These are phyloP conservation scores for Exutisphaerella laricina DNA, from an alignment of 2,329 filamentous ascomycete species.

Conservation along the genomic window DNA sequence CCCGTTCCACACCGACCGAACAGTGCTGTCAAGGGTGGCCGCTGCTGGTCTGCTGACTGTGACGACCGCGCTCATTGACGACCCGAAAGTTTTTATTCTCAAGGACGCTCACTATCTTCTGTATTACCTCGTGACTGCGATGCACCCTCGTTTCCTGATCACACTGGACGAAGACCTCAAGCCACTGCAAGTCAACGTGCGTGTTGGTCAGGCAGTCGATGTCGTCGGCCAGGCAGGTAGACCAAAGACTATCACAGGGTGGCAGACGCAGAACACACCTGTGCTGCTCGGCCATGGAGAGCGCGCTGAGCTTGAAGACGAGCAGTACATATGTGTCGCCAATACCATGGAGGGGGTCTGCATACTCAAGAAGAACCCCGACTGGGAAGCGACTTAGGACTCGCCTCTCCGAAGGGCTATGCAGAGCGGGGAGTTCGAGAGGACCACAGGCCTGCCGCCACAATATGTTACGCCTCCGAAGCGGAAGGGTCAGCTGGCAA, in stretches of 20 bases:
- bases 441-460: too few relatives aligned
- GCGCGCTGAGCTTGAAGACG: conserved; percentile 92
- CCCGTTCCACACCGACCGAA: conserved; percentile 98
- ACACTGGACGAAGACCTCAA: conserved; percentile 93
- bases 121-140: conserved; percentile 94
- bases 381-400: conserved; percentile 27
- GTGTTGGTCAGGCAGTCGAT: conserved; percentile 95
- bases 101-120: conserved; percentile 82
- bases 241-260: conserved; percentile 98
- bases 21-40: conserved; percentile 87
- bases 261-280: conserved; percentile 99
- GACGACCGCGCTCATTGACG: conserved; percentile 88
- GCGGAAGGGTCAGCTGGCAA: too few relatives aligned
- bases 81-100: conserved; percentile 71
- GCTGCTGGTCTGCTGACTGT: conserved; percentile 85
- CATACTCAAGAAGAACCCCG: conserved; percentile 70
- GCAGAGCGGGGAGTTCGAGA: too few relatives aligned
- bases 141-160: conserved; percentile 93
- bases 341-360: conserved; percentile 91
- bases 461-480: too few relatives aligned
- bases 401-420: too few relatives aligned
- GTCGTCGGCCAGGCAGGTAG: conserved; percentile 95
- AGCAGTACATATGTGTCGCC: conserved; percentile 90
- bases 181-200: conserved; percentile 90
- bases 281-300: conserved; percentile 92